phyloP scores from a whole-genome alignment of 371 early-diverging fungal species.

The Mucor lusitanicus region DNA sequence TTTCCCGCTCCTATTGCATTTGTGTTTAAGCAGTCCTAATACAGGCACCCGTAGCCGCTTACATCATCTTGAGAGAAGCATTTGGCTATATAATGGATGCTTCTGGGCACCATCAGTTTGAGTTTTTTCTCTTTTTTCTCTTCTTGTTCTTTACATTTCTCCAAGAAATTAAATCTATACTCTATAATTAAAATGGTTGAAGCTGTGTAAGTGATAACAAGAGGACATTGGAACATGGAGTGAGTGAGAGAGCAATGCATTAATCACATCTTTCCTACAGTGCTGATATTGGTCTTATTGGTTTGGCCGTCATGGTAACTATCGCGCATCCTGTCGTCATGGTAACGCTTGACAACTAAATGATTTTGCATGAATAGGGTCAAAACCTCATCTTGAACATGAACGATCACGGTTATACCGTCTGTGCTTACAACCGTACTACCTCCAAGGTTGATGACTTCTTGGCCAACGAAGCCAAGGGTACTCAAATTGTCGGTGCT shows the following conservation, averaged over 20 bases:
- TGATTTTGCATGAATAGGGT: slow-evolving; percentile 57
- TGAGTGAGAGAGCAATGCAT: not conserved
- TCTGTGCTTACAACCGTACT: slow-evolving; percentile 98
- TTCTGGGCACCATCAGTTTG: not conserved
- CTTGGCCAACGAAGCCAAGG: slow-evolving; percentile 95
- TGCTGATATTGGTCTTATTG: slow-evolving; percentile 99
- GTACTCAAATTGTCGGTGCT: slow-evolving; percentile 94
- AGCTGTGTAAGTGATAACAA: slow-evolving; percentile 25
- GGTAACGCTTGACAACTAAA: not conserved
- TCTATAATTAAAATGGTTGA: slow-evolving; percentile 24
- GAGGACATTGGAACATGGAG: not conserved
- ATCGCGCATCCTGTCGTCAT: not conserved
- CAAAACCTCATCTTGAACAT: slow-evolving; percentile 98
- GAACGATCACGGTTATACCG: slow-evolving; percentile 93
- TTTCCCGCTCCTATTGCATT: slow-evolving; percentile 3
- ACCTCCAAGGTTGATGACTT: slow-evolving; percentile 94
- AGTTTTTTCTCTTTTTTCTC: slow-evolving; percentile 5
- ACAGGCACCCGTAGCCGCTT: slow-evolving; percentile 11
- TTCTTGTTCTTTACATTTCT: slow-evolving; percentile 10
- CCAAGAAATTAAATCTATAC: slow-evolving; percentile 1
- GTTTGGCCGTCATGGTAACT: slow-evolving; percentile 98
- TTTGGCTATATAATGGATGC: slow-evolving; percentile 8
- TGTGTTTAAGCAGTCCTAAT: slow-evolving; percentile 16
- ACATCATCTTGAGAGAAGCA: slow-evolving; percentile 14
- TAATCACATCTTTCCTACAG: slow-evolving; percentile 38